phyloP scores from a whole-genome alignment of 352 stramenopile species.

The Pythium myriotylum region DNA sequence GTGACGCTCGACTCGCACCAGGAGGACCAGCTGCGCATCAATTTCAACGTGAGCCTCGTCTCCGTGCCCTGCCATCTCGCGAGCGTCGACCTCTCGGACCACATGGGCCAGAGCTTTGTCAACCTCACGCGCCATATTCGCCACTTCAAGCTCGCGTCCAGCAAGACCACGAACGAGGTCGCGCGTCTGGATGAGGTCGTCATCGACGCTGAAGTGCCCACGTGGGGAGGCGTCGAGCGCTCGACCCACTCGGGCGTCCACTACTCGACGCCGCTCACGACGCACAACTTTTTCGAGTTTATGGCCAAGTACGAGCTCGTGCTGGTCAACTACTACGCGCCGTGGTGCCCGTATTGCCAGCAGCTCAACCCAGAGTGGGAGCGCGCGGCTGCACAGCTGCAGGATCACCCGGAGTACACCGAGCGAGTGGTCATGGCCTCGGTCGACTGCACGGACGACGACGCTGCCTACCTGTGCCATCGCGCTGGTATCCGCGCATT shows the following conservation, averaged over 20 bases:
- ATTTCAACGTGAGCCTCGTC: constrained; percentile 85
- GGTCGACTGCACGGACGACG: constrained; percentile 77
- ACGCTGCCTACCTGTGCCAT: constrained; percentile 64
- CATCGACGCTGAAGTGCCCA: constrained; percentile 65
- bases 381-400: constrained; percentile 62
- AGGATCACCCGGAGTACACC: constrained; percentile 78
- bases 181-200: constrained; percentile 68
- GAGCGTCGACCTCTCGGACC: constrained; percentile 79
- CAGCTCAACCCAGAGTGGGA: constrained; percentile 81
- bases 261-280: constrained; percentile 74
- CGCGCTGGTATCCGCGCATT: constrained; percentile 76
- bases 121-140: constrained; percentile 85
- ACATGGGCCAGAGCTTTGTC: constrained; percentile 74
- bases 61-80: constrained; percentile 69
- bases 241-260: constrained; percentile 54
- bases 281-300: constrained; percentile 73
- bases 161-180: constrained; percentile 32
- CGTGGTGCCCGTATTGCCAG: constrained; percentile 80
- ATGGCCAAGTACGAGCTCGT: constrained; percentile 86
- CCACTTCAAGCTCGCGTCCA: constrained; percentile 62
- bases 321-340: constrained; percentile 85
- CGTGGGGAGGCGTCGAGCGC: constrained; percentile 64
- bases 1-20: constrained; percentile 77
- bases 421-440: constrained; percentile 80
- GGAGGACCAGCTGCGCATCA: constrained; percentile 81